Base-by-base conservation (phyloP, 257 asterid genomes). In the Perilla frutescens region DNA sequence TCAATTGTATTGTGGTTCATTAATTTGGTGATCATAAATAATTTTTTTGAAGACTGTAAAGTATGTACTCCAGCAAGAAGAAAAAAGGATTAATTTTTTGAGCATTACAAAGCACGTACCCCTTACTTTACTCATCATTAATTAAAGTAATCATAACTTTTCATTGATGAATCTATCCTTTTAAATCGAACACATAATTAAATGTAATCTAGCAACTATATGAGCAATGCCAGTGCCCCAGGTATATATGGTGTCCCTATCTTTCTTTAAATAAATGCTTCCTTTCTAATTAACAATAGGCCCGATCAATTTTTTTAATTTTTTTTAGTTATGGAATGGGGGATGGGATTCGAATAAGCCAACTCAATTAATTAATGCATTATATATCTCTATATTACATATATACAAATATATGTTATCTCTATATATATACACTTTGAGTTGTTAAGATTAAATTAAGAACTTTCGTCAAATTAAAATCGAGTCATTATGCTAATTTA, bases 121-220 rank as follows among this genome's bases (percentile, higher is more conserved):
- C 68, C 68, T 81, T 59, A 56, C 68, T 77, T 78, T 66, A 70
- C 43, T 72, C 71, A 44, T 76, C 37, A 34, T 34, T 34, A 78
- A 34, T 34, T 34, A 78, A 73, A 80, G 75, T 75, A 74, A 47
- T 71, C 54, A 51, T 66, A 77, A 77, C 84, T 71, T 82, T 84
- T 76, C 76, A 77, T 82, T 82, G 80, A 85, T 81, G 26, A 20
- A 80, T 83, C 77, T 70, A 65, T 66, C 41, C 44, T 68, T 75
- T 78, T 79, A 72, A 62, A 41, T 45, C 26, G 26, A 20, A 20
- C 26, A 20, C 26, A 20, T 75, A 31, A 81, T 76, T 59, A 76
- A 77, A 43, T 73, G 82, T 74, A 76, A 86, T 86, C 87, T 84
- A 59, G 37, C 14, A 39, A 69, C 66, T 55, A 59, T 58, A 20